These are phyloP conservation scores for Pleurostoma richardsiae DNA, from an alignment of 2,329 filamentous ascomycete genomes.

Conservation along the genomic window DNA sequence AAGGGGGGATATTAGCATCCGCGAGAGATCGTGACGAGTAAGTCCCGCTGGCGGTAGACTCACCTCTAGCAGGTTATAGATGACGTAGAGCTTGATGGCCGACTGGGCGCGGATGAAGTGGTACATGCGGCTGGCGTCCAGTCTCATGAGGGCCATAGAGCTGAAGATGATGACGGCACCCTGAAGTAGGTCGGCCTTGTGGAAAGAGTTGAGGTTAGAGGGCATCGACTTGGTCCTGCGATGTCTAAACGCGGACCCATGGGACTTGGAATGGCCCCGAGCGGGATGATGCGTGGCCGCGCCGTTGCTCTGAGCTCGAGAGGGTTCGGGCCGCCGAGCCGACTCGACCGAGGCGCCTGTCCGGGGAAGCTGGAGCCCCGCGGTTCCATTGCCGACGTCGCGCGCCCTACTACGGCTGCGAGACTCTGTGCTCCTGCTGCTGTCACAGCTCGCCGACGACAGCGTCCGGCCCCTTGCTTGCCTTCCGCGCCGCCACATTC, in stretches of 20 bases:
- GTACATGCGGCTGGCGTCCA: conserved; percentile 97
- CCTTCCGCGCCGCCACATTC: conserved; percentile 67
- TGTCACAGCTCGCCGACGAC: conserved; percentile 18
- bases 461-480: conserved; percentile 27
- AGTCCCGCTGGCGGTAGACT: conserved; percentile 4
- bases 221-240: conserved; percentile 78
- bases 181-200: conserved; percentile 94
- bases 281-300: conserved; percentile 3
- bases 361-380: neutral
- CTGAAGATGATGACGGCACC: conserved; percentile 84
- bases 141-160: conserved; percentile 77
- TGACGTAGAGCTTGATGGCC: conserved; percentile 97
- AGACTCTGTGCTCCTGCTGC: conserved; percentile 27
- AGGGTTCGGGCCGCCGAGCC: neutral
- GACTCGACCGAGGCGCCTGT: neutral
- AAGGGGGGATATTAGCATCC: no score
- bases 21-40: no score
- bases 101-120: conserved; percentile 95
- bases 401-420: conserved; percentile 27
- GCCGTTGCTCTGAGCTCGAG: conserved; percentile 1
- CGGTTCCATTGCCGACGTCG: conserved; percentile 4
- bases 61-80: conserved; percentile 93
- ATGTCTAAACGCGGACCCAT: conserved; percentile 45
- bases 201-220: conserved; percentile 76
- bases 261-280: conserved; percentile 22